These are phyloP conservation scores for Pseudocercospora macadamiae DNA, from an alignment of 2,329 filamentous ascomycete genomes.

Conservation along the genomic window DNA sequence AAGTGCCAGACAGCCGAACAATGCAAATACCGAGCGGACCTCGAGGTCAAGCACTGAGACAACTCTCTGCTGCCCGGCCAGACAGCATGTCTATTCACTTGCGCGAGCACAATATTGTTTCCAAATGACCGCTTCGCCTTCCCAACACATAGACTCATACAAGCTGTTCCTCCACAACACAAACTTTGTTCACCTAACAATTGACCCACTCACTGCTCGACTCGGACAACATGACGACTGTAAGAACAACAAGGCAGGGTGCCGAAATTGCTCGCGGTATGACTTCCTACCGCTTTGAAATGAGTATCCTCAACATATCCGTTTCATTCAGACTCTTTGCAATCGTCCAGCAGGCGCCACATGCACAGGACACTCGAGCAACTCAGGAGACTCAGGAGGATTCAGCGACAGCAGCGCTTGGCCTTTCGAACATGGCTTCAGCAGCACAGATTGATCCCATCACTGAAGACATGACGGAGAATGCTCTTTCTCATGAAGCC, in stretches of 20 bases:
- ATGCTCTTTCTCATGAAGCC: not conserved
- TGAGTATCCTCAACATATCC: not conserved
- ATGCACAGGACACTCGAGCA: not conserved
- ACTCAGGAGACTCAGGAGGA: not conserved
- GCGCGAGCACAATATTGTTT: not conserved
- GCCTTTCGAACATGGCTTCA: too few relatives aligned
- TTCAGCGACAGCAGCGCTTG: too few relatives aligned
- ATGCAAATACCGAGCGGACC: too few relatives aligned
- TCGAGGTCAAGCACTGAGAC: too few relatives aligned
- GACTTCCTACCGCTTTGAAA: not conserved
- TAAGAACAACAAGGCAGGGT: too few relatives aligned
- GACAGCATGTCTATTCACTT: not conserved
- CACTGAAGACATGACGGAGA: not conserved
- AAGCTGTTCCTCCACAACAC: not conserved
- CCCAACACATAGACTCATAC: not conserved
- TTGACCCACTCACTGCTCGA: too few relatives aligned
- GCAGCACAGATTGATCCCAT: not conserved
- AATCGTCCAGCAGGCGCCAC: not conserved
- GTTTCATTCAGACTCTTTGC: not conserved
- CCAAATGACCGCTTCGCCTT: too few relatives aligned
- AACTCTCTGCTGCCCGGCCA: not conserved
- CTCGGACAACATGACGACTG: too few relatives aligned
- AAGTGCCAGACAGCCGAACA: not conserved
- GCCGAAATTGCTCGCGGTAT: not conserved
- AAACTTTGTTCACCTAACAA: too few relatives aligned